Evolutionary conservation across 1,284 basidiomycete genomes (phyloP), one percentile per base, ranked within the genome.

Genomic region (Ganoderma meredithae): DNA sequence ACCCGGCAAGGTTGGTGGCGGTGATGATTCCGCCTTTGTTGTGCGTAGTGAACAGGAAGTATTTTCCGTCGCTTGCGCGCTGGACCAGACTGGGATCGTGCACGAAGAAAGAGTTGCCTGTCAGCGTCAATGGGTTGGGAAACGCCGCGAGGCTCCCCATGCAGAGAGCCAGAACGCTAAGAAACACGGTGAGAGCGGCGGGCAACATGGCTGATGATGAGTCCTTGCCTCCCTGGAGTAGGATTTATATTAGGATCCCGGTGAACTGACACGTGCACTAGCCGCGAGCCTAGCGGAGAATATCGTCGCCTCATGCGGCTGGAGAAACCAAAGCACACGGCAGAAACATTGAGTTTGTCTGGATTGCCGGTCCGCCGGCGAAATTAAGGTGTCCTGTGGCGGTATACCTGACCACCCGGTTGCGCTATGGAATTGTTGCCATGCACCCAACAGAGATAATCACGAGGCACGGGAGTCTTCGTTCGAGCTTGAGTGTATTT

Each of bases 11-110:
- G 22, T 71, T 67, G 33, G 67, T 70, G 10, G 72, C 71, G 8
- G 72, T 75, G 33, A 73, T 52, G 27, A 73, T 74, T 2, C 67
- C 72, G 17, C 64, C 68, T 19, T 62, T 63, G 61, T 73, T 70
- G 63, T 72, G 71, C 3, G 73, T 71, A 6, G 68, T 72, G 64
- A 74, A 76, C 36, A 73, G 66, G 63, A 68, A 75, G 49, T 73
- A 75, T 53, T 73, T 75, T 44, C 68, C 70, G 39, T 73, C 72
- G 33, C 69, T 71, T 0, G 60, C 60, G 2, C 73, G 71, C 59
- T 71, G 73, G 12, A 72, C 59, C 17, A 74, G 68, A 63, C 71
- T 74, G 10, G 73, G 73, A 44, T 74, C 73, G 22, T 74, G 71
- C 1, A 74, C 69, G 27, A 71, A 63, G 44, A 68, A 66, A 27